Evolutionary conservation across 192 early-diverging fungal species (phyloP), one percentile per base, ranked within the genome.

Genomic region (Phycomyces blakesleeanus): DNA sequence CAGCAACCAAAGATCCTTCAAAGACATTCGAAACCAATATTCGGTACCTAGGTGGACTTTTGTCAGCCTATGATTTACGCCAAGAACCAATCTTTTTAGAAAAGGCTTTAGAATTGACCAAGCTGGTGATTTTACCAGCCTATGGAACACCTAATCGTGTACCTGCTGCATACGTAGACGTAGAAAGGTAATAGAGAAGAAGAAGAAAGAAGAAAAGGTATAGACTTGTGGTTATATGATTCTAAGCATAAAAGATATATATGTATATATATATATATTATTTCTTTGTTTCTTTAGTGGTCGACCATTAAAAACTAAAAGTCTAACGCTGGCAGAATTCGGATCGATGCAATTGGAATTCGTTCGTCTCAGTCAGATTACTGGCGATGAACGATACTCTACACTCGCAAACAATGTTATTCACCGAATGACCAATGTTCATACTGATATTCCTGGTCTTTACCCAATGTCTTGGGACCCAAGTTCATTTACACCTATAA

Each of bases 21-120:
- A 86, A 80, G 41, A 80, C 89, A 54, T 95, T 95, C 69, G 93
- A 95, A 68, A 91, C 89, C 34, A 76, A 85, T 61, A 95, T 95
- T 51, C 83, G 93, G 5, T 73, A 73, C 50, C 71, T 92, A n/a
- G 93, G 88, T 26, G 93, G 93, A 24, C 70, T 95, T 59, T 74
- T 95, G 51, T 79, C 85, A 25, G 89, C 93, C 3, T 90, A 94
- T 59, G 92, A 95, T 59, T 71, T 95, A 59, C 83, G 87, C 11
- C 75, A 77, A 22, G 89, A 95, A 54, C 51, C 56, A n/a, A 60
- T 84, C 27, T 74, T 89, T 55, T 67, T 94, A 29, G 63, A 78
- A 14, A 88, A 92, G 76, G 89, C 91, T 1, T 64, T 80, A 22
- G 75, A 90, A 24, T 68, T 94, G 12, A 89, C 82, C 34, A 77